Evolutionary conservation across 1,139 yeast genomes (phyloP), one percentile per base, ranked within the genome.

Genomic region (Diutina siamensis): DNA sequence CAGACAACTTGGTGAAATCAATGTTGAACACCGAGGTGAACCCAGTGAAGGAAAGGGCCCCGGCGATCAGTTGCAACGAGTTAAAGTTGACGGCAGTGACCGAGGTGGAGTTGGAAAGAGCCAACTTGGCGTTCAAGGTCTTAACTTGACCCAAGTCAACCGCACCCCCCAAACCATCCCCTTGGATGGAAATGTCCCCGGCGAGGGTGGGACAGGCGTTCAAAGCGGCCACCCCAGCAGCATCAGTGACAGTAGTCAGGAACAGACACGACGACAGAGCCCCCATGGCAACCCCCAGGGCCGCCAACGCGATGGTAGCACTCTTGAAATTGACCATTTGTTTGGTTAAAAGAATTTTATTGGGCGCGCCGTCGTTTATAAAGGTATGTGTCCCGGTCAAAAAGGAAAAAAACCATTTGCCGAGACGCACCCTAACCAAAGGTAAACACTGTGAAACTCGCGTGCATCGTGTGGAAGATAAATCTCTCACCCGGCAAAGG

Each of bases 121-220:
- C 57, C 44, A 71, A 46, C 47, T 65, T 64, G 36, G 67, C 76
- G 31, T 53, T 53, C 46, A 71, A 60, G 52, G 59, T 62, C 53
- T 62, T 46, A 47, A 71, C 71, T 18, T 49, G 40, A 40, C 62
- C 55, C 56, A 71, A 65, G 51, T 68, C 65, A 47, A 70, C 51
- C 35, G 61, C 52, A 17, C 42, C 42, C 9, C 61, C 62, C 41
- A 70, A 50, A 22, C 55, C 64, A 50, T 67, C 65, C 46, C 74
- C 74, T 45, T 64, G 57, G 46, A 71, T 59, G 49, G 66, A 61
- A 48, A 71, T 65, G 42, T 59, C 55, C 46, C 75, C 76, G 40
- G 61, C 67, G 48, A 71, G 59, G 27, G 73, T 70, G 25, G 67
- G 63, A 56, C 76, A 71, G 3, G 71, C 54, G 50, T 60, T 63